These are phyloP conservation scores for Juncus inflexus DNA, from an alignment of 176 grass and related monocot species.

Conservation along the genomic window DNA sequence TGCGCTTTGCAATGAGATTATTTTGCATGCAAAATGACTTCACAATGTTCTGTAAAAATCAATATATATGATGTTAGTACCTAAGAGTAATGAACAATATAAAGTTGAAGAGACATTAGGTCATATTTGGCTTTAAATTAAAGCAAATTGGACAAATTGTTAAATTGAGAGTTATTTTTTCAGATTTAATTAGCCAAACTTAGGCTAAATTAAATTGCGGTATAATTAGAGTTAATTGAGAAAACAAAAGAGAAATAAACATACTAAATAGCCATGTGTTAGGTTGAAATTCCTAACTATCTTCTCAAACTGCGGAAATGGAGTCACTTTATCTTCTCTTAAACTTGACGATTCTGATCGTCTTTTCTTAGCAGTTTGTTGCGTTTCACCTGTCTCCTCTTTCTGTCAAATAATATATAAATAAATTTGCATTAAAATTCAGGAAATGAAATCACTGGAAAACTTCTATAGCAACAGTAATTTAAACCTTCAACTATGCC, in stretches of 20 bases:
- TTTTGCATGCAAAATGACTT: slow-evolving; percentile 10
- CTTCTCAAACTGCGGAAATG: slow-evolving; percentile 18
- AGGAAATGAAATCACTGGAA: no score
- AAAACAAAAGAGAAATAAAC: slow-evolving; percentile 7
- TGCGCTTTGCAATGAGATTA: slow-evolving; percentile 10
- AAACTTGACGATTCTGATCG: background rate
- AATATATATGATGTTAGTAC: background rate
- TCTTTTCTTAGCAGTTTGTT: slow-evolving; percentile 6
- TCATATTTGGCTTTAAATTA: slow-evolving; percentile 3
- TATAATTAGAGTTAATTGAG: background rate
- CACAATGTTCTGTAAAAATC: slow-evolving; percentile 3
- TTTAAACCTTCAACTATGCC: no score
- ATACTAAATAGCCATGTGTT: slow-evolving; percentile 22
- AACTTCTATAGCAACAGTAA: no score
- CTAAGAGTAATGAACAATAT: background rate
- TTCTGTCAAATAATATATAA: slow-evolving; percentile 13
- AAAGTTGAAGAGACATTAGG: background rate
- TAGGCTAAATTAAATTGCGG: background rate
- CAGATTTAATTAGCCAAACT: background rate
- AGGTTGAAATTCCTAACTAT: slow-evolving; percentile 22
- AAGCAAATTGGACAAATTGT: background rate
- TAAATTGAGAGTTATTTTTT: background rate
- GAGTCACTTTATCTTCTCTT: background rate
- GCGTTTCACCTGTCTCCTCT: background rate
- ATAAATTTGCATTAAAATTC: background rate